A percentile compares a stretch with the other conserved stretches of the same genome.
Conservation (phyloP, 2,329 filamentous ascomycete species). For the Ascomycota sp. region DNA sequence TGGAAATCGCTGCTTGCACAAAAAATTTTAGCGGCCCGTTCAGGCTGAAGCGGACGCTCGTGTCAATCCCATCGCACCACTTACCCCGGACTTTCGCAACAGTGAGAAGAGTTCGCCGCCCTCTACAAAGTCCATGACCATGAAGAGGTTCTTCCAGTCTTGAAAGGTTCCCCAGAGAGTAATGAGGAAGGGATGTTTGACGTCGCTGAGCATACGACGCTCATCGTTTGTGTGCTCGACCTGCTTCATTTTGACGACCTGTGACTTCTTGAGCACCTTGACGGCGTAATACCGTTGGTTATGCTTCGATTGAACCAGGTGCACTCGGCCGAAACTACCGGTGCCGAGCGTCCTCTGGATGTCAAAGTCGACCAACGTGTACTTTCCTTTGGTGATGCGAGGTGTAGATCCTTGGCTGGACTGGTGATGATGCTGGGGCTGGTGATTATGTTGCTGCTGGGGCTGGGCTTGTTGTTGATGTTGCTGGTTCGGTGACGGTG, state of each 20-base stretch:
- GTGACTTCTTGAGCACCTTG: constrained; percentile 95
- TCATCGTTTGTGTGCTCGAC: constrained; percentile 99
- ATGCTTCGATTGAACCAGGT: constrained; percentile 92
- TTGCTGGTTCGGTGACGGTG: constrained; percentile 13
- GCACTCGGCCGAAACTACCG: constrained; percentile 89
- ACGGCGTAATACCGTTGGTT: constrained; percentile 97
- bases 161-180: constrained; percentile 98
- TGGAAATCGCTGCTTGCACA: constrained; percentile 59
- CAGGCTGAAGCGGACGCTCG: too few relatives aligned
- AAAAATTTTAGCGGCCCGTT: background rate
- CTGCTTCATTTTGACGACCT: constrained; percentile 99
- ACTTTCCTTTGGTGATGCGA: constrained; percentile 87
- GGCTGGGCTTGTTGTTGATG: constrained; percentile 6
- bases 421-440: constrained; percentile 13
- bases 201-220: constrained; percentile 81
- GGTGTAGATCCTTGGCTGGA: constrained; percentile 15
- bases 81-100: constrained; percentile 75
- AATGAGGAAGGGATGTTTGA: constrained; percentile 94
- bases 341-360: constrained; percentile 85
- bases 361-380: constrained; percentile 76
- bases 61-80: constrained; percentile 7
- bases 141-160: constrained; percentile 87
- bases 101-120: constrained; percentile 93
- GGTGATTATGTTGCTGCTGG: constrained; percentile 8
- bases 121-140: constrained; percentile 99